A percentile compares a stretch with the other conserved stretches of the same genome.
Conservation (phyloP, 345 rosid genomes). For the Eucalyptus cloeziana region DNA sequence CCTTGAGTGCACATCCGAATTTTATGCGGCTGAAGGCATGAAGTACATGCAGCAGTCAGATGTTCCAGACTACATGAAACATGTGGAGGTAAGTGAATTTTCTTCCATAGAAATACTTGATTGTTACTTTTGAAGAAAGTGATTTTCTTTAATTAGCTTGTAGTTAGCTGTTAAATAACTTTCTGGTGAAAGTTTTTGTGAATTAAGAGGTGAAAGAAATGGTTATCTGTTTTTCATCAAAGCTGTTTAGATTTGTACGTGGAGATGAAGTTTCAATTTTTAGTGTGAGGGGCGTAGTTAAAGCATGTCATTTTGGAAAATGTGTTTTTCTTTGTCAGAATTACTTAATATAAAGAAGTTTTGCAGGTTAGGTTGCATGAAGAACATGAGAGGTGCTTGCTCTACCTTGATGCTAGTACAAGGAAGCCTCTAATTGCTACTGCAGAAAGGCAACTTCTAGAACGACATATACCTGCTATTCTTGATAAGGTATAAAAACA, state of each 20-base stretch:
- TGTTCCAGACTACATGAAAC: constrained; percentile 95
- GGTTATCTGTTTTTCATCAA: neutral
- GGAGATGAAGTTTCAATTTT: neutral
- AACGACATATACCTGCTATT: constrained; percentile 75
- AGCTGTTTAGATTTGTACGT: neutral
- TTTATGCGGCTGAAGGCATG: constrained; percentile 98
- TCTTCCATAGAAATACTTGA: neutral
- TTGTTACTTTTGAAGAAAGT: neutral
- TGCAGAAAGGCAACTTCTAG: constrained; percentile 82
- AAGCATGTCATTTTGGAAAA: neutral
- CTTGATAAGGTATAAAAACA: constrained; percentile 65
- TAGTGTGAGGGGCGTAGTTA: neutral
- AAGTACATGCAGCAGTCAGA: constrained; percentile 95
- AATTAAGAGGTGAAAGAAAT: neutral
- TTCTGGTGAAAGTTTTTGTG: neutral
- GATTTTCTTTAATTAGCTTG: neutral
- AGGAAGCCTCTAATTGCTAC: constrained; percentile 80
- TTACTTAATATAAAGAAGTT: neutral
- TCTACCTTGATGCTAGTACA: constrained; percentile 78
- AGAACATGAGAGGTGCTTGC: constrained; percentile 91
- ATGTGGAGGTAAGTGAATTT: constrained; percentile 66
- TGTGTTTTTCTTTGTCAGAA: neutral
- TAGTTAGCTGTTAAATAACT: neutral
- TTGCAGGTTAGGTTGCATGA: constrained; percentile 86
- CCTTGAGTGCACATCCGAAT: constrained; percentile 88